Base-by-base conservation (phyloP, 1,284 basidiomycete genomes). In the Puccinia triticina region DNA sequence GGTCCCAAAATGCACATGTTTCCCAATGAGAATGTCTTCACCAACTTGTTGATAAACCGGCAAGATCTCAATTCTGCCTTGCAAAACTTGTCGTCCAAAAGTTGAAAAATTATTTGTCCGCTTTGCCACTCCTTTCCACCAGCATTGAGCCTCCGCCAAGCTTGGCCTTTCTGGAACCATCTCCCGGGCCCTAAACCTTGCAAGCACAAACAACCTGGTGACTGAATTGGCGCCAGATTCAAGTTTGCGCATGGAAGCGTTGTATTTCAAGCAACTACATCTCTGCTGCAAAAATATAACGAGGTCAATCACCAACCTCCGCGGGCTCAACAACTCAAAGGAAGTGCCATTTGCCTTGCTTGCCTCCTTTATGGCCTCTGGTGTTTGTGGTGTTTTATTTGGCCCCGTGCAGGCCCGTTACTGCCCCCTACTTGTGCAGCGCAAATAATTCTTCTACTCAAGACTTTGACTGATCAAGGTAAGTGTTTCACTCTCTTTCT, bases 341-440 rank as follows among this genome's bases (percentile, higher is more conserved):
- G 57, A 59, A 7, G 21, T 59, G 10, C 23, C 57, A 59, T 59
- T 59, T 59, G 57, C 57, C 21, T 59, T 59, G 57, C 57, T 59
- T 59, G 57, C 57, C 7, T 59, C 23, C 5, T 59, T 59, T 29
- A 59, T 59, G 57, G 57, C 57, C 10, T 59, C 57, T 29, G 29
- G 57, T 7, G 10, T 59, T 59, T 59, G 57, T n/a, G 57, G 57
- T 59, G 57, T 59, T 59, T 29, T 59, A 23, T 59, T 59, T 59
- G 57, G 57, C 7, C 57, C 57, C 29, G 10, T 59, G 29, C 57
- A 59, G 23, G 57, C 57, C 29, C 29, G 57, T 29, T 59, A 59
- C 57, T 59, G 57, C 57, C 57, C 57, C 57, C 57, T 21, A 59
- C 57, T 29, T 7, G 57, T 59, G 57, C 57, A 59, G 57, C 57